These are phyloP conservation scores for Bidens hawaiensis DNA, from an alignment of 140 eudicot genomes.

Conservation along the genomic window DNA sequence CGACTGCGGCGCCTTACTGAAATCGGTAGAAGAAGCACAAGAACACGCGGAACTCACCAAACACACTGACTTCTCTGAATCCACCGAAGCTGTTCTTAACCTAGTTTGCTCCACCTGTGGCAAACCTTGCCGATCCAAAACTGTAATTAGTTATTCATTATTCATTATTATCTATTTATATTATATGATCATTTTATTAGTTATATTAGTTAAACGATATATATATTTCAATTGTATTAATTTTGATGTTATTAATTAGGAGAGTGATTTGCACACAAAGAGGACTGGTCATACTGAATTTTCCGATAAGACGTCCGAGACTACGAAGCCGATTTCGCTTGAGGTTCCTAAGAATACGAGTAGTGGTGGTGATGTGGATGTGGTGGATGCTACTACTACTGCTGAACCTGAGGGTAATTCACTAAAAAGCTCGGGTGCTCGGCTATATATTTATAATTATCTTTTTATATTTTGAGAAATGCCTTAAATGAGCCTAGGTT, in stretches of 20 bases:
- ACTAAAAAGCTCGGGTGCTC: too few relatives aligned
- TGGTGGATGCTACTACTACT: conserved; percentile 52
- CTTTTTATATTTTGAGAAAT: too few relatives aligned
- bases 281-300: conserved; percentile 93
- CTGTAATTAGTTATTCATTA: conserved; percentile 49
- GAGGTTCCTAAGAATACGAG: conserved; percentile 70
- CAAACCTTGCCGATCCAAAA: conserved; percentile 97
- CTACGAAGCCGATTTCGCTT: conserved; percentile 57
- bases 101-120: conserved; percentile 81
- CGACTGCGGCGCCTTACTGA: conserved; percentile 74
- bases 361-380: conserved; percentile 47
- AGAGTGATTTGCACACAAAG: conserved; percentile 93
- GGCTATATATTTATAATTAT: too few relatives aligned
- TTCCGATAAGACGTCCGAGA: conserved; percentile 77
- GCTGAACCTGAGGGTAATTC: conserved; percentile 64
- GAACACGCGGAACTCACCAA: conserved; percentile 92
- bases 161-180: too few relatives aligned
- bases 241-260: conserved; percentile 31
- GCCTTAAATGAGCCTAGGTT: too few relatives aligned
- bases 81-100: conserved; percentile 87
- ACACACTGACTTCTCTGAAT: conserved; percentile 80
- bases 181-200: too few relatives aligned
- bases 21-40: conserved; percentile 96
- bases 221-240: too few relatives aligned
- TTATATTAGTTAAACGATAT: not conserved